A percentile compares a stretch with the other conserved stretches of the same genome.
Evolutionary conservation across 129 eudicot genomes (phyloP).

Genomic region (Flaveria linearis): DNA sequence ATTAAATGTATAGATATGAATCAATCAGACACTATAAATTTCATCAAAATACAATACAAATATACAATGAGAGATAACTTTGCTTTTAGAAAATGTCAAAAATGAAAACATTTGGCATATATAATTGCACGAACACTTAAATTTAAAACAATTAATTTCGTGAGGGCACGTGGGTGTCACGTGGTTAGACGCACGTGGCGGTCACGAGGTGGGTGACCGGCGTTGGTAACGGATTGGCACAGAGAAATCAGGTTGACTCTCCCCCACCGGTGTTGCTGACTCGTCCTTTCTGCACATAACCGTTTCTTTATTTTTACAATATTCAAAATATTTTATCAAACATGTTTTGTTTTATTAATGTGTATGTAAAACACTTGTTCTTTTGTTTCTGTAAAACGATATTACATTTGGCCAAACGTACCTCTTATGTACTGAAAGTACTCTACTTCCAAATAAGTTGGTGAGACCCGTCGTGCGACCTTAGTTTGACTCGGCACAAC

Average conservation of each 20-base stretch:
- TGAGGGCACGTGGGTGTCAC: slow-evolving; percentile 44
- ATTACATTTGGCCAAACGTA: too few relatives aligned
- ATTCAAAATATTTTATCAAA: neutral
- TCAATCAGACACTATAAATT: neutral
- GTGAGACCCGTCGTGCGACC: too few relatives aligned
- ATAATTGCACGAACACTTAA: neutral
- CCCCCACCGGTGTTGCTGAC: slow-evolving; percentile 36
- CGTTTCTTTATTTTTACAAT: neutral
- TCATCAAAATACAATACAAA: neutral
- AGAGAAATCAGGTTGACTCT: slow-evolving; percentile 32
- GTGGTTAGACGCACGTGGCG: slow-evolving; percentile 40
- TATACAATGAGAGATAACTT: slow-evolving; percentile 6
- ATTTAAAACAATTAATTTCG: neutral
- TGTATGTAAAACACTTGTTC: too few relatives aligned
- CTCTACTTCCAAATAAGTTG: too few relatives aligned
- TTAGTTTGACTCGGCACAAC: too few relatives aligned
- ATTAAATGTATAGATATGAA: neutral
- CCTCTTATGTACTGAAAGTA: too few relatives aligned
- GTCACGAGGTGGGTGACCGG: slow-evolving; percentile 42
- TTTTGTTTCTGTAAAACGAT: too few relatives aligned
- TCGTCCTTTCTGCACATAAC: neutral
- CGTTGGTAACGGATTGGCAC: slow-evolving; percentile 43
- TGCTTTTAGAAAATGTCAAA: neutral
- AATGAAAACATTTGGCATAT: neutral
- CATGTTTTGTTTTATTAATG: too few relatives aligned